Evolutionary conservation across 148 eudicot species (phyloP).

Genomic region (Linanthus parryae): DNA sequence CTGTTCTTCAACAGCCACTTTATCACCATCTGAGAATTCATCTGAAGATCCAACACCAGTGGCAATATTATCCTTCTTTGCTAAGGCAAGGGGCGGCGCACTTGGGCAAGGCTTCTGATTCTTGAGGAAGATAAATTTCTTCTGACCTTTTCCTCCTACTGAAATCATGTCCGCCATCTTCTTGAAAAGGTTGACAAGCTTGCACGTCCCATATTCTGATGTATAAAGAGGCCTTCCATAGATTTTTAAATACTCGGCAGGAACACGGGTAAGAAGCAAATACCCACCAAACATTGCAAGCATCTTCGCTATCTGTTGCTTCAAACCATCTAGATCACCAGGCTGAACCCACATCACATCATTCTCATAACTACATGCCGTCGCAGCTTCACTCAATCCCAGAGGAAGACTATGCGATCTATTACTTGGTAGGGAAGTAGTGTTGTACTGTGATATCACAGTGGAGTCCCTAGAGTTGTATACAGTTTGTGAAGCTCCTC

Average conservation of each 20-base stretch:
- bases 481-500: constrained; percentile 56
- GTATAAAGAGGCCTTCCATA: constrained; percentile 75
- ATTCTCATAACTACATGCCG: constrained; percentile 27
- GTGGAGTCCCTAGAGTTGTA: constrained; percentile 44
- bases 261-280: constrained; percentile 58
- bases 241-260: constrained; percentile 66
- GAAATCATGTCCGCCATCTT: constrained; percentile 59
- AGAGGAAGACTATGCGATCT: constrained; percentile 56
- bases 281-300: constrained; percentile 70
- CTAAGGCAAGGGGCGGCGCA: constrained; percentile 25
- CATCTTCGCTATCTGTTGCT: constrained; percentile 66
- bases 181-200: constrained; percentile 78
- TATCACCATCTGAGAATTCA: constrained; percentile 76
- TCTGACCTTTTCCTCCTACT: constrained; percentile 65
- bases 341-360: constrained; percentile 71
- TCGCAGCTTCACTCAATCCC: constrained; percentile 41
- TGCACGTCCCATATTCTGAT: constrained; percentile 67
- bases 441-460: constrained; percentile 38
- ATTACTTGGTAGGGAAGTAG: constrained; percentile 24
- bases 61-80: constrained; percentile 51
- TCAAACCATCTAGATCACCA: constrained; percentile 76
- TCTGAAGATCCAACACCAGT: constrained; percentile 54
- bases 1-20: constrained; percentile 38
- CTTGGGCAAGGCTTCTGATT: constrained; percentile 30
- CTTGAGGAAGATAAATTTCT: constrained; percentile 48